phyloP scores from a whole-genome alignment of 306 rosid species.

The Glycine latifolia region DNA sequence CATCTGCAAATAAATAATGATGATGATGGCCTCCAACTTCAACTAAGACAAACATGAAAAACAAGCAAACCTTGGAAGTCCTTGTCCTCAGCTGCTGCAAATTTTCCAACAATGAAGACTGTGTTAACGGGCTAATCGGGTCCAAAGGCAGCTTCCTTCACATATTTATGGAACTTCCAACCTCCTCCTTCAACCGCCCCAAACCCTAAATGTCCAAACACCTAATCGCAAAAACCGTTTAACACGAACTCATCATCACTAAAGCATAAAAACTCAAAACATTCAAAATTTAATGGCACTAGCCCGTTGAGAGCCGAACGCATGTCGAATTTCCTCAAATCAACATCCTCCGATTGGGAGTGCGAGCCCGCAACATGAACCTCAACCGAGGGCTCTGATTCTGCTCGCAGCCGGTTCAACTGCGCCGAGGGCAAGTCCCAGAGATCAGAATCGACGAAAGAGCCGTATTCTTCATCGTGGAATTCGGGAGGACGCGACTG shows the following conservation, averaged over 20 bases:
- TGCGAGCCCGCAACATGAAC: conserved; percentile 38
- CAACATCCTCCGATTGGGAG: conserved; percentile 48
- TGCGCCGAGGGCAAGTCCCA: conserved; percentile 84
- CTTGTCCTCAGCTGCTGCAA: conserved; percentile 47
- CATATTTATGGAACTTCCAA: conserved; percentile 71
- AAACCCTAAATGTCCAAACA: conserved; percentile 57
- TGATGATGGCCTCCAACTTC: background rate
- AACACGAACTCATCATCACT: background rate
- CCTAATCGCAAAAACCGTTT: too few relatives aligned
- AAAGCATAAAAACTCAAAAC: background rate
- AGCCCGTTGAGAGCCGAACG: conserved; percentile 66
- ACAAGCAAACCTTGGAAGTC: conserved; percentile 61
- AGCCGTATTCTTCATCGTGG: conserved; percentile 75
- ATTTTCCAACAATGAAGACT: conserved; percentile 63
- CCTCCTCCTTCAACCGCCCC: conserved; percentile 50
- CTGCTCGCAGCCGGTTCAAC: too few relatives aligned
- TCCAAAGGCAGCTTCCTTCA: conserved; percentile 86
- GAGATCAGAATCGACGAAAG: conserved; percentile 82
- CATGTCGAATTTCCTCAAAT: conserved; percentile 60
- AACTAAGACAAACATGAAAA: background rate
- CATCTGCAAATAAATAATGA: background rate
- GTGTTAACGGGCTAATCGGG: conserved; percentile 71
- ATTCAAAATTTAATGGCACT: conserved; percentile 16
- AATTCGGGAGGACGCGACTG: conserved; percentile 77
- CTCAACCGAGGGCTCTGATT: conserved; percentile 38